These are phyloP conservation scores for Blastocystis sp. DNA, from an alignment of 352 stramenopile genomes.

Conservation along the genomic window DNA sequence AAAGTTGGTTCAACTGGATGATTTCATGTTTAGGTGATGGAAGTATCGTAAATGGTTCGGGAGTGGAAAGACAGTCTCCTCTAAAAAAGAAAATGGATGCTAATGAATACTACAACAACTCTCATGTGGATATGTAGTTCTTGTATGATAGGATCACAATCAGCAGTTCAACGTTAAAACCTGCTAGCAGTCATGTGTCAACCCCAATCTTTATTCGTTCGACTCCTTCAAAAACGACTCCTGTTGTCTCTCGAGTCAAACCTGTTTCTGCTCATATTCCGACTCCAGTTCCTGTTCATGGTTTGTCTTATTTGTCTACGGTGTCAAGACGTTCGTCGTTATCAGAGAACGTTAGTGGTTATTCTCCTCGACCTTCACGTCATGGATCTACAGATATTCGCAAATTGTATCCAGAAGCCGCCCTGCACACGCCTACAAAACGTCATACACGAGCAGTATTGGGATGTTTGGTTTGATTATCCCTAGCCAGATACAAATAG, in stretches of 20 bases:
- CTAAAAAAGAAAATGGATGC: neutral
- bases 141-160: neutral
- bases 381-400: neutral
- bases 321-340: neutral
- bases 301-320: neutral
- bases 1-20: neutral
- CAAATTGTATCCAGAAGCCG: neutral
- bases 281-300: neutral
- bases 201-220: neutral
- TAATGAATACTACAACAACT: neutral
- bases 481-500: neutral
- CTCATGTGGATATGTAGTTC: too few relatives aligned
- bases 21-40: neutral
- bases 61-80: neutral
- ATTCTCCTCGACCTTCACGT: neutral
- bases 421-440: conserved; percentile 10
- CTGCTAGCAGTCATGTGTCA: conserved; percentile 1
- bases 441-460: neutral
- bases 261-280: conserved; percentile 12
- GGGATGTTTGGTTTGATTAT: neutral
- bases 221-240: neutral
- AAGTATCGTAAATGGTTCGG: neutral
- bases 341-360: neutral
- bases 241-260: neutral
- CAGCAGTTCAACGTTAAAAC: neutral